Evolutionary conservation across 805 yeast species (phyloP).

Genomic region (Teunomyces barrocoloradensis): DNA sequence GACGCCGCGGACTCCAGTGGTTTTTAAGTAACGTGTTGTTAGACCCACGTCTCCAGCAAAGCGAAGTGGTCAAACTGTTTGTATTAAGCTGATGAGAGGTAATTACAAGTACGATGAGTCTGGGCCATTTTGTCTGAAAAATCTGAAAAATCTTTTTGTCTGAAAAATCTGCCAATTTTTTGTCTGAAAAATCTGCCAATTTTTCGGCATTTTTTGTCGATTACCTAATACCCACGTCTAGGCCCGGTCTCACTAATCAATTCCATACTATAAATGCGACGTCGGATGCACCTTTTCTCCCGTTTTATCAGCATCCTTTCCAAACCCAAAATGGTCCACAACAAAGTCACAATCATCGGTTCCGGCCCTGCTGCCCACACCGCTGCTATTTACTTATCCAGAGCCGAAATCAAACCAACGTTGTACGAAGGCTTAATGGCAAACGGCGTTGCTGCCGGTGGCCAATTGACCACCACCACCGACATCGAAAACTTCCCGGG

Average conservation of each 20-base stretch:
- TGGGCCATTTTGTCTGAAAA: no score
- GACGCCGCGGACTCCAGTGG: constrained; percentile 59
- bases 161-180: no score
- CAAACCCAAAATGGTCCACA: constrained; percentile 62
- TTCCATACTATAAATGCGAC: constrained; percentile 1
- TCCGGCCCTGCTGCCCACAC: constrained; percentile 99
- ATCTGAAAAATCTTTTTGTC: no score
- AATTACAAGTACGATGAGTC: no score
- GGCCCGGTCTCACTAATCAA: constrained; percentile 1
- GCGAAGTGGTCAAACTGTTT: constrained; percentile 39
- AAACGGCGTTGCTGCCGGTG: constrained; percentile 98
- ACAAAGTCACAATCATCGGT: constrained; percentile 84
- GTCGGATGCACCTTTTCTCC: not conserved
- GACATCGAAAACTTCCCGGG: constrained; percentile 99
- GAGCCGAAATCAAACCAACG: constrained; percentile 94
- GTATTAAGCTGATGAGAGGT: constrained; percentile 15
- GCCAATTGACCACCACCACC: constrained; percentile 97
- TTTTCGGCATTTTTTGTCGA: no score
- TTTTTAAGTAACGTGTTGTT: constrained; percentile 54
- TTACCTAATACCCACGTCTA: not conserved
- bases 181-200: no score
- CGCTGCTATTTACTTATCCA: constrained; percentile 93
- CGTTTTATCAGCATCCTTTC: not conserved
- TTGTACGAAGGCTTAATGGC: constrained; percentile 96
- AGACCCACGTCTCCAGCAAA: constrained; percentile 44